Percentiles rank a stretch among this genome's conserved stretches.
phyloP scores from a whole-genome alignment of 257 asterid genomes.

The Handroanthus guayacan region DNA sequence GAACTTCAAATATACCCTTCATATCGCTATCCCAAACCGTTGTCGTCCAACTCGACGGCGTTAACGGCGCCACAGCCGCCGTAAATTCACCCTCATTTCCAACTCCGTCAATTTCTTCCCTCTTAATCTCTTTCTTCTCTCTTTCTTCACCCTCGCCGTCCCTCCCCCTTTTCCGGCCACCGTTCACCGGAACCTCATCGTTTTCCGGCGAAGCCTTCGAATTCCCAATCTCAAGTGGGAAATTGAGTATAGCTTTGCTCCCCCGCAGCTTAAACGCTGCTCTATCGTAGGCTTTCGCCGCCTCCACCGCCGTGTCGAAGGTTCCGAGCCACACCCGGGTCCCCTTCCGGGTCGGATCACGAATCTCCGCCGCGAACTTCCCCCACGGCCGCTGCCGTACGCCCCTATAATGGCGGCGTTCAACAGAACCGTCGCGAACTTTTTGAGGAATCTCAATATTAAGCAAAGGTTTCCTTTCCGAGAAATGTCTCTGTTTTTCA shows the following conservation, averaged over 20 bases:
- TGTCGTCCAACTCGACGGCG: conserved; percentile 71
- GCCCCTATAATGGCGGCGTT: conserved; percentile 56
- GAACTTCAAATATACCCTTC: conserved; percentile 70
- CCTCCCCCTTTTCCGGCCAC: conserved; percentile 56
- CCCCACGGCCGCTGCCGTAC: conserved; percentile 66
- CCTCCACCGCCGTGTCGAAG: conserved; percentile 56
- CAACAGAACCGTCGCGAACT: conserved; percentile 18
- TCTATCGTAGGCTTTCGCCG: conserved; percentile 62
- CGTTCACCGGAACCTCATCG: conserved; percentile 6
- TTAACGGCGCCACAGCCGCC: conserved; percentile 52
- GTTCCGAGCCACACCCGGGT: conserved; percentile 66
- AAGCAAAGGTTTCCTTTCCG: conserved; percentile 56
- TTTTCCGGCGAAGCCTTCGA: conserved; percentile 22
- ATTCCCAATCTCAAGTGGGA: conserved; percentile 67
- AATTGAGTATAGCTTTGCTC: conserved; percentile 55
- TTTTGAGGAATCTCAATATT: conserved; percentile 53
- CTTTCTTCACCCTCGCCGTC: conserved; percentile 25
- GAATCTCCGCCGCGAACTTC: conserved; percentile 63
- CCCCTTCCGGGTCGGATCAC: conserved; percentile 61
- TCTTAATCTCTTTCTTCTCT: conserved; percentile 43
- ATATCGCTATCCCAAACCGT: conserved; percentile 65
- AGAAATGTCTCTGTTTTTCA: neutral
- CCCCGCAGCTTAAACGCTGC: conserved; percentile 66
- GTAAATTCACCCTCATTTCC: conserved; percentile 18
- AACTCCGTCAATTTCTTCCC: conserved; percentile 34